Evolutionary conservation across 345 rosid species (phyloP), one percentile per base, ranked within the genome.

Genomic region (Populus nigra): DNA sequence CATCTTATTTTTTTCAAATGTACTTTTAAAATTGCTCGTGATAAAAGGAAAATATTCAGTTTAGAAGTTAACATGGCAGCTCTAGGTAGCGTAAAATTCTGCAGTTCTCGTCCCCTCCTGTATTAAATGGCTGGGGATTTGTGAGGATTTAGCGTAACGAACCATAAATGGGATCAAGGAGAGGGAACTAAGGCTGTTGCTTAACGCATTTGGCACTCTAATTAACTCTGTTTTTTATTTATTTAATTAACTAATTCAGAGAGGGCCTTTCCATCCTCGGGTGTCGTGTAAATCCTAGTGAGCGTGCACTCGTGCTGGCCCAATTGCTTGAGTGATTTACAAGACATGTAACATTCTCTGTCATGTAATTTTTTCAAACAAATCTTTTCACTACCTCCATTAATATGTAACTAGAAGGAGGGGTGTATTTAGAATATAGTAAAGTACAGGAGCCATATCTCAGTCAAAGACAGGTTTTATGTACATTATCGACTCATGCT

Each of bases 131-230:
- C 59, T 92, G 27, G 97, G 93, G 90, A 90, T 85, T 84, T 79
- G 97, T 83, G 98, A 91, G 91, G 84, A 91, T 91, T 94, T 92
- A 90, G 94, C 97, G 97, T 94, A 88, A 94, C 97, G 96, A 90
- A 91, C 92, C 88, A 81, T 86, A 87, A 87, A 92, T 79, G 88
- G 65, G 87, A 82, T 80, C 72, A 71, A n/a, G 82, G 69, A 68
- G 83, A 86, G 79, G 83, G 84, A 83, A 77, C 61, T 73, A 33
- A 65, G 67, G 65, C 75, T 81, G 85, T 89, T 90, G 91, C 96
- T 91, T 94, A 80, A 91, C 91, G 95, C 84, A 80, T 84, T 87
- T 78, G 91, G 81, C 83, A 83, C 75, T 84, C 33, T 17, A 22
- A 27, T 36, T 36, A 35, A 2, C 22, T 20, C 4, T 36, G 2